Percentiles rank a stretch among this genome's conserved stretches.
Conservation (phyloP, 371 early-diverging fungal genomes). For the Gilbertella persicaria region DNA sequence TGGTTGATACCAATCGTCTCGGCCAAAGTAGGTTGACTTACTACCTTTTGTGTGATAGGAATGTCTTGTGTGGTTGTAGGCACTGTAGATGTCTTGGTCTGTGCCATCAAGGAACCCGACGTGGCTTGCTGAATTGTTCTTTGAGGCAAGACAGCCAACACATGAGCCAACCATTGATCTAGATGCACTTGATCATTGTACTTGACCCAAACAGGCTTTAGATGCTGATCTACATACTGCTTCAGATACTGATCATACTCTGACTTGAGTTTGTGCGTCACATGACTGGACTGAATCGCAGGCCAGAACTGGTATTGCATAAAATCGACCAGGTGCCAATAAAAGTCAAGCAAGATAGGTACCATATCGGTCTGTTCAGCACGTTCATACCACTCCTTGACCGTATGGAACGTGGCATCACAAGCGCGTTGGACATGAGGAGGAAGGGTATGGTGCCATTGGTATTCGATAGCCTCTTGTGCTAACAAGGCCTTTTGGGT, state of each 20-base stretch:
- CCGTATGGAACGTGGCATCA: neutral
- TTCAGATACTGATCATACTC: neutral
- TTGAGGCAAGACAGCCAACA: neutral
- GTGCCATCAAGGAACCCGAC: neutral
- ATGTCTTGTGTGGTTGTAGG: neutral
- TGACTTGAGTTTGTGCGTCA: neutral
- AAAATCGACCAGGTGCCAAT: slow-evolving; percentile 2
- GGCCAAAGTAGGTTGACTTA: too few relatives aligned
- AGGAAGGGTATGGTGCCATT: slow-evolving; percentile 1
- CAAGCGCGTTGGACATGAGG: neutral
- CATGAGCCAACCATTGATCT: neutral
- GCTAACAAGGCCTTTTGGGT: neutral
- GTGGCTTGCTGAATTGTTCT: neutral
- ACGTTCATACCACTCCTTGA: neutral
- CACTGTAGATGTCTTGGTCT: neutral
- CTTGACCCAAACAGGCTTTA: neutral
- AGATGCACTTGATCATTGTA: neutral
- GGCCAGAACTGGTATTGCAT: slow-evolving; percentile 1
- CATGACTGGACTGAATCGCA: slow-evolving; percentile 1
- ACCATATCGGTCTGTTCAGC: slow-evolving; percentile 13
- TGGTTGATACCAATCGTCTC: neutral
- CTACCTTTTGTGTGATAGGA: too few relatives aligned
- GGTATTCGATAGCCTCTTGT: neutral
- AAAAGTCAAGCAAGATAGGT: neutral
- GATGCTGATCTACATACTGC: neutral